Percentiles rank a stretch among this genome's conserved stretches.
These are phyloP conservation scores for Eustoma russellianum DNA, from an alignment of 257 asterid species.

Conservation along the genomic window DNA sequence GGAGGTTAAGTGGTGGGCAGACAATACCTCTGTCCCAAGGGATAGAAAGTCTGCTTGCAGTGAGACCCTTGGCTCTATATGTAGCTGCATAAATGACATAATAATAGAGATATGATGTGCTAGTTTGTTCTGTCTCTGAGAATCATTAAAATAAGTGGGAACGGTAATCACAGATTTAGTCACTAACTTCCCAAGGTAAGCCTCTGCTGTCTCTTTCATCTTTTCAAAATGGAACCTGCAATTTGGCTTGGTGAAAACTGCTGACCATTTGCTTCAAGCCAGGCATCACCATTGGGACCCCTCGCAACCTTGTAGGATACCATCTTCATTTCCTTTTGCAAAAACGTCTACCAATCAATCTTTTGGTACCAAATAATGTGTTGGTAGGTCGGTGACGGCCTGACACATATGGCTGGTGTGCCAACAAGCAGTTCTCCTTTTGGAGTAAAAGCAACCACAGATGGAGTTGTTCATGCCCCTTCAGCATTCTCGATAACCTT, in stretches of 20 bases:
- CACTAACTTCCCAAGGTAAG: constrained; percentile 39
- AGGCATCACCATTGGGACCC: constrained; percentile 51
- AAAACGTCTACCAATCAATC: constrained; percentile 40
- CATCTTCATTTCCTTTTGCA: constrained; percentile 55
- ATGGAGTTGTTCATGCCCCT: constrained; percentile 35
- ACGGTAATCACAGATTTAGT: constrained; percentile 56
- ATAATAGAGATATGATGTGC: too few species aligned
- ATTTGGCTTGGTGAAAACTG: constrained; percentile 44
- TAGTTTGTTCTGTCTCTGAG: constrained; percentile 88
- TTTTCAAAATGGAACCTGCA: constrained; percentile 42
- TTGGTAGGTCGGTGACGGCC: constrained; percentile 45
- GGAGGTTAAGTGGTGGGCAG: too few species aligned
- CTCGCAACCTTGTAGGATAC: constrained; percentile 37
- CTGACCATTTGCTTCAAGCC: constrained; percentile 52
- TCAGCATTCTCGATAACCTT: constrained; percentile 31
- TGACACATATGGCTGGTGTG: constrained; percentile 34
- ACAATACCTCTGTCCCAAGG: too few species aligned
- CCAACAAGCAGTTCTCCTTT: constrained; percentile 33
- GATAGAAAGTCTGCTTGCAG: too few species aligned
- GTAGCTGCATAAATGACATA: too few species aligned
- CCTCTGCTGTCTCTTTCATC: constrained; percentile 57
- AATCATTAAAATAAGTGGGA: constrained; percentile 83
- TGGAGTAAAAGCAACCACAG: constrained; percentile 28
- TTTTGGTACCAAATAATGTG: constrained; percentile 36
- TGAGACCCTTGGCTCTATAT: too few species aligned